Evolutionary conservation across 139 green algal species (phyloP), one percentile per base, ranked within the genome.

Genomic region (Nannochloris sp.): DNA sequence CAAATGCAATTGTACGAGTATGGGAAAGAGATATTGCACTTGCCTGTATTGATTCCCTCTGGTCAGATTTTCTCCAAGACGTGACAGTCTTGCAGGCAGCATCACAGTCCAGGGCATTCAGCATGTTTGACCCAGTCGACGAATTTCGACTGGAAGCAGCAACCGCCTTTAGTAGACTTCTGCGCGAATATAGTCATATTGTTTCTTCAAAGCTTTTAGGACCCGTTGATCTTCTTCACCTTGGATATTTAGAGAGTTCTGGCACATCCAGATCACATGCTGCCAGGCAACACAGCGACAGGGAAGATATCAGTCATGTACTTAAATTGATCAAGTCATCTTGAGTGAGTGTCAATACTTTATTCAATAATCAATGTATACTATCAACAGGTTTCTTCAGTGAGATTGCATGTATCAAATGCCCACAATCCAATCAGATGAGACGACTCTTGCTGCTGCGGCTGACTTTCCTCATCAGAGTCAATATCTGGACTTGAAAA

Each of bases 21-120:
- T 59, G 50, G 14, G 59, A 73, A 44, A 11, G 40, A 6, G 64
- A 69, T 5, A 20, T 48, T 17, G 8, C 53, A 14, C 17, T 66
- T 13, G 17, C 20, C 2, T 53, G 46, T 14, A 49, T 77, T 51
- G 65, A 72, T 29, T 14, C 12, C 1, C 43, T 72, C 12, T 77
- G 70, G 70, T 28, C 33, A 6, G 70, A 65, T 23, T 77, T 77
- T 40, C 30, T 77, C 2, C 16, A 59, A 62, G 69, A 71, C 29
- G 14, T 33, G 11, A 40, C 36, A 29, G 25, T 36, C 14, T 23
- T 71, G n/a, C 33, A 45, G 28, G 14, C 6, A 30, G 65, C 56
- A 29, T 56, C 13, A 13, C 14, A n/a, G 17, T 26, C 26, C 12
- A 20, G 65, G 25, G 33, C 65, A 28, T 73, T 69, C 50, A 36